Conservation (phyloP, 2,329 filamentous ascomycete genomes). For the Penicillium sclerotigenum region DNA sequence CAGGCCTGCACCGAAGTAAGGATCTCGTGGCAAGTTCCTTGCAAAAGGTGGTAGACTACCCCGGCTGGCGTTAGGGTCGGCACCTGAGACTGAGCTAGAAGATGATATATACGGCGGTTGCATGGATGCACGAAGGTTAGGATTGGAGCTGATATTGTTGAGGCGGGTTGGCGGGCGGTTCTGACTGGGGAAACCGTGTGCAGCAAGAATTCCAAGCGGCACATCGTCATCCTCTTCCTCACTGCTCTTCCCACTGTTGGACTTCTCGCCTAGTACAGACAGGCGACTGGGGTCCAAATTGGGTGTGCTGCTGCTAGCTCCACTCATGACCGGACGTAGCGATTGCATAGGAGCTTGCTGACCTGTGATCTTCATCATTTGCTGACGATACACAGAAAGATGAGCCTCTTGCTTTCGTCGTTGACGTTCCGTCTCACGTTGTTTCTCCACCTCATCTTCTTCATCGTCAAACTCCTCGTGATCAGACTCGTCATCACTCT, state of each 20-base stretch:
- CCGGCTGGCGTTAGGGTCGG: slow-evolving; percentile 44
- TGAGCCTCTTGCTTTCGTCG: slow-evolving; percentile 85
- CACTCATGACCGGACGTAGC: slow-evolving; percentile 55
- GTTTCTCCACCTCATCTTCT: slow-evolving; percentile 75
- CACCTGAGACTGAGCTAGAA: slow-evolving; percentile 58
- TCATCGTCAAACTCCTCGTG: slow-evolving; percentile 70
- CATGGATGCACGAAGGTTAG: slow-evolving; percentile 63
- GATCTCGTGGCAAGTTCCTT: slow-evolving; percentile 75
- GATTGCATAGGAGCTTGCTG: slow-evolving; percentile 56
- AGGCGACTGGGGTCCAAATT: slow-evolving; percentile 49
- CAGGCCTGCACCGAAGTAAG: slow-evolving; percentile 75
- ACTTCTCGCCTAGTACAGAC: slow-evolving; percentile 37
- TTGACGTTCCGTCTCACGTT: slow-evolving; percentile 69
- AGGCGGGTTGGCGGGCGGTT: slow-evolving; percentile 70
- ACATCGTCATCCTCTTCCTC: slow-evolving; percentile 81
- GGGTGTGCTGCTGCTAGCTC: slow-evolving; percentile 60
- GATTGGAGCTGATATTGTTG: slow-evolving; percentile 64
- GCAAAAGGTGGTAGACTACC: slow-evolving; percentile 75
- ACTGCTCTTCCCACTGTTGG: slow-evolving; percentile 39
- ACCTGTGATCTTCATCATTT: slow-evolving; percentile 95
- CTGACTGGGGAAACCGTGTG: slow-evolving; percentile 81
- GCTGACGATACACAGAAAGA: slow-evolving; percentile 83
- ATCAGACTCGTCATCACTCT: slow-evolving; percentile 51
- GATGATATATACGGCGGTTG: slow-evolving; percentile 48
- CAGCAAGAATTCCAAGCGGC: slow-evolving; percentile 78